Conservation (phyloP, 208 protist genomes). For the Leishmania lainsoni region DNA sequence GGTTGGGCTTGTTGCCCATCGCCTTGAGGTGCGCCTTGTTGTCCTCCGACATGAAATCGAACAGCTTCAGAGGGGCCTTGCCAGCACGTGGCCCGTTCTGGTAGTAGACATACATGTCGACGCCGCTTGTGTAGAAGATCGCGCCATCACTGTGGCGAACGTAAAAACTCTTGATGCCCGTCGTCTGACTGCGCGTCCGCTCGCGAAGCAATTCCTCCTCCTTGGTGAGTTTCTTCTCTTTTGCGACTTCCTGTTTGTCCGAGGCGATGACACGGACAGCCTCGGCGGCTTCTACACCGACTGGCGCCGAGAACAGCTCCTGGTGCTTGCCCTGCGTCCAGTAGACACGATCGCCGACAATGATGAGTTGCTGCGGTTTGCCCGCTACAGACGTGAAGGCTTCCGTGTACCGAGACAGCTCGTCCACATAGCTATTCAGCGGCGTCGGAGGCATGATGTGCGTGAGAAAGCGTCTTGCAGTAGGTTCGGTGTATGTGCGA, state of each 20-base stretch:
- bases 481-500: too few relatives aligned
- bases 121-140: conserved; percentile 67
- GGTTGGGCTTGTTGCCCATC: conserved; percentile 47
- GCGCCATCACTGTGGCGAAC: conserved; percentile 56
- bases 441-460: conserved; percentile 18
- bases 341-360: conserved; percentile 63
- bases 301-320: conserved; percentile 55
- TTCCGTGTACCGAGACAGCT: conserved; percentile 43
- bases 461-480: neutral
- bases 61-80: conserved; percentile 55
- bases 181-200: conserved; percentile 60
- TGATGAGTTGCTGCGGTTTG: conserved; percentile 63
- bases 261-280: conserved; percentile 28
- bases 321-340: conserved; percentile 83
- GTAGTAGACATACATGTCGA: conserved; percentile 72
- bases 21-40: conserved; percentile 42
- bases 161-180: conserved; percentile 63
- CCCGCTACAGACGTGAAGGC: conserved; percentile 36
- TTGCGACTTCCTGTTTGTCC: neutral
- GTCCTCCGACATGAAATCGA: conserved; percentile 51
- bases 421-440: conserved; percentile 46
- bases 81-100: conserved; percentile 38
- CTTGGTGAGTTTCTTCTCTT: conserved; percentile 46
- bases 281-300: conserved; percentile 16
- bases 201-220: conserved; percentile 88